Conservation (phyloP, 2,329 filamentous ascomycete species). For the Sporothrix globosa region DNA sequence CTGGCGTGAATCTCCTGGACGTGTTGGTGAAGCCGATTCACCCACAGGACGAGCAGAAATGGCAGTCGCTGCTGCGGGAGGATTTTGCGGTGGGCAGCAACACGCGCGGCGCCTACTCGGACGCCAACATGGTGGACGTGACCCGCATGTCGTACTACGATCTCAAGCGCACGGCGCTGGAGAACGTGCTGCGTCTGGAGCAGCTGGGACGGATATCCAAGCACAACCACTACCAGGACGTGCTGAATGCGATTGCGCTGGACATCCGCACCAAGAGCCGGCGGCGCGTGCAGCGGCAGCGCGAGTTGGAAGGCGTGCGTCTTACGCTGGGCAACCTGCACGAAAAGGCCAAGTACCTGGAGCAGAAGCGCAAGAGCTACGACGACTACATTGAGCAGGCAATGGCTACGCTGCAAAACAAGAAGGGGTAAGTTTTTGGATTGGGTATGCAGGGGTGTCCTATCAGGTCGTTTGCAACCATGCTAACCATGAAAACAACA, state of each 20-base stretch:
- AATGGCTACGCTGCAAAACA: constrained; percentile 94
- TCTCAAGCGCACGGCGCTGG: constrained; percentile 87
- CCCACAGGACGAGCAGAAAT: constrained; percentile 85
- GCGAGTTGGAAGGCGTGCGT: constrained; percentile 83
- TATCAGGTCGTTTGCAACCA: not conserved
- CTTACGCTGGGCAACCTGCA: constrained; percentile 75
- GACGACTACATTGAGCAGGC: constrained; percentile 99
- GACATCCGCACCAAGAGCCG: constrained; percentile 98
- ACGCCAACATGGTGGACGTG: constrained; percentile 84
- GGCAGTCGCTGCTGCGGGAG: constrained; percentile 78
- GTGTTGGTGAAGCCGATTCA: constrained; percentile 90
- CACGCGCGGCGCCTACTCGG: constrained; percentile 84
- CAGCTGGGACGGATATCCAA: constrained; percentile 84
- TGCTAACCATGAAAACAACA: constrained; percentile 19
- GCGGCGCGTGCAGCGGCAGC: constrained; percentile 84
- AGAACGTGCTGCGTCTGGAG: constrained; percentile 91
- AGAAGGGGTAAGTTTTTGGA: constrained; percentile 70
- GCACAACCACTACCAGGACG: constrained; percentile 92
- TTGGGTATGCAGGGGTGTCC: no score
- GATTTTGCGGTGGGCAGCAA: constrained; percentile 72
- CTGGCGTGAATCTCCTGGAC: constrained; percentile 87
- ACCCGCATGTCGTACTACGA: constrained; percentile 88
- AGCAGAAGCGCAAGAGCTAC: constrained; percentile 94
- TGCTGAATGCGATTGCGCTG: constrained; percentile 94
- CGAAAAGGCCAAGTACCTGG: constrained; percentile 87